Evolutionary conservation across 2,329 filamentous ascomycete genomes (phyloP).

Genomic region (Clonostachys solani): DNA sequence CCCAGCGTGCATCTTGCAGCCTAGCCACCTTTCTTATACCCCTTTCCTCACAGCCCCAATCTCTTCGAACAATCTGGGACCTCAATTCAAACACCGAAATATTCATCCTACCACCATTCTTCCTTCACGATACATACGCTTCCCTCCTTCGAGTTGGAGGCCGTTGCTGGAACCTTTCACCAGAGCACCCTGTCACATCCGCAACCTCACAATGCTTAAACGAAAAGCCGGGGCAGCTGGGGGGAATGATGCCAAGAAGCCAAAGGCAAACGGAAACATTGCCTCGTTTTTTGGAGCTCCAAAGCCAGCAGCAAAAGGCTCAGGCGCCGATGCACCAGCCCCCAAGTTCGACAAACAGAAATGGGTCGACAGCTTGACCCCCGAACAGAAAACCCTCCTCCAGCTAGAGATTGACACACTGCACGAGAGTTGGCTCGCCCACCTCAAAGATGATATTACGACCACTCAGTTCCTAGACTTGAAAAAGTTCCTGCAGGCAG

Average conservation of each 20-base stretch:
- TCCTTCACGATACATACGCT: not conserved
- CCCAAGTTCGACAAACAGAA: slow-evolving; percentile 80
- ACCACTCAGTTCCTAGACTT: slow-evolving; percentile 78
- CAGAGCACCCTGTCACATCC: too few relatives aligned
- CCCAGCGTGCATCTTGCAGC: too few relatives aligned
- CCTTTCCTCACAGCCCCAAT: not conserved
- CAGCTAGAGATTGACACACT: slow-evolving; percentile 89
- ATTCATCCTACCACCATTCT: not conserved
- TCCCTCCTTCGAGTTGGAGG: not conserved
- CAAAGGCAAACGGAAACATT: slow-evolving; percentile 73
- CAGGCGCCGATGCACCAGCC: slow-evolving; percentile 15
- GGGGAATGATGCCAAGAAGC: slow-evolving; percentile 59
- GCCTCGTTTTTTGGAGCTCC: slow-evolving; percentile 83
- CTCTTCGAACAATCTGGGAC: too few relatives aligned
- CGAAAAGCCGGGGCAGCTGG: slow-evolving; percentile 53
- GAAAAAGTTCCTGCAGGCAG: slow-evolving; percentile 81
- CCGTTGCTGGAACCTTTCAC: not conserved
- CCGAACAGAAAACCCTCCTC: slow-evolving; percentile 79
- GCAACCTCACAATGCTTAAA: slow-evolving; percentile 52
- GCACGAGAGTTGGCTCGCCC: slow-evolving; percentile 85
- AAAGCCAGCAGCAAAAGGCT: slow-evolving; percentile 37
- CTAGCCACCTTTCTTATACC: not conserved
- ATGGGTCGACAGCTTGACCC: slow-evolving; percentile 76
- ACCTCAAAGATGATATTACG: slow-evolving; percentile 81
- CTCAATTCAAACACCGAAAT: too few relatives aligned